Evolutionary conservation across 176 grass and related monocot species (phyloP), one percentile per base, ranked within the genome.

Genomic region (Carex parvula): DNA sequence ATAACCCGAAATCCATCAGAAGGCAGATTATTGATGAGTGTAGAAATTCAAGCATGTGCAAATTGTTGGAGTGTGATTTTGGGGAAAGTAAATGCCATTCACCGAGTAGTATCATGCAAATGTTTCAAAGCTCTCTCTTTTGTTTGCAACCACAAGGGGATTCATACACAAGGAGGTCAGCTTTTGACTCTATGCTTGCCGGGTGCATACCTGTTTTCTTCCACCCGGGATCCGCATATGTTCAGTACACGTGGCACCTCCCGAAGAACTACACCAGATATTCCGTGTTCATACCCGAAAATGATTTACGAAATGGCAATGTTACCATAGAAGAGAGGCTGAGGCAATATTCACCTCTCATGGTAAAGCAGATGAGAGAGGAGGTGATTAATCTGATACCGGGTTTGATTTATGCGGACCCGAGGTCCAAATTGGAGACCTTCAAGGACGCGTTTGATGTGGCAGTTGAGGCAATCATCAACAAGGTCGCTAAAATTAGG

Each of bases 191-290:
- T 0, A 94, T 98, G 84, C 55, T 98, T 75, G 95, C 95, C n/a
- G 95, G 95, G 42, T 98, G 95, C 50, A 86, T 98, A 81, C 95
- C 95, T 64, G 95, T 98, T 87, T 94, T 98, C 89, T 98, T 98
- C 78, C 95, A 98, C 89, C 95, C 95, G 2, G 95, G 95, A 79
- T 98, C 95, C 64, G 95, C 95, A 0, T 98, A 94, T 22, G 88
- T 90, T 65, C 95, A 98, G 22, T 95, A 99, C 84, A 95, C 88
- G 54, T 95, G 96, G 96, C 96, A 99, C 84, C 90, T 99, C 61
- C 96, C 93, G 2, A 94, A 90, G 87, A 99, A 99, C 74, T 99
- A 93, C 58, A 91, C 96, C 6, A 87, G 79, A 8, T 99, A 99
- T 70, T 99, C 96, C 2, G 91, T 99, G 30, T 99, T 99, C 81